These are phyloP conservation scores for Rhizopus delemar DNA, from an alignment of 371 early-diverging fungal genomes.

Conservation along the genomic window DNA sequence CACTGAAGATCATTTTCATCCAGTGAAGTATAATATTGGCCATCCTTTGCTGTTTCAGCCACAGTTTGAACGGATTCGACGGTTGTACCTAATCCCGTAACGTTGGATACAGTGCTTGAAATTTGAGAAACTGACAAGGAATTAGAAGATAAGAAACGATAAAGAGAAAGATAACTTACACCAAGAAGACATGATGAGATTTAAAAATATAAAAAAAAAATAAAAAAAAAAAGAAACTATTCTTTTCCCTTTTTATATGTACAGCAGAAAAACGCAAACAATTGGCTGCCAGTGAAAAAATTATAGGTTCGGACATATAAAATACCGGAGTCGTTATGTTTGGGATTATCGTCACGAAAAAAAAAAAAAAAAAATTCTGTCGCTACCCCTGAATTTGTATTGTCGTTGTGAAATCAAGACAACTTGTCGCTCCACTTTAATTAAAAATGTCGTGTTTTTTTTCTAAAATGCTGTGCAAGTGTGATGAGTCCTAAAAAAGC, in stretches of 20 bases:
- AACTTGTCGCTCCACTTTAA: too few relatives aligned
- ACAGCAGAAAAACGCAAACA: too few relatives aligned
- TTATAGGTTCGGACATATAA: too few relatives aligned
- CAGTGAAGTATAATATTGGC: constrained; percentile 58
- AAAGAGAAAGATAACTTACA: not conserved
- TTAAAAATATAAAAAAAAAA: not conserved
- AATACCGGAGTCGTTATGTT: too few relatives aligned
- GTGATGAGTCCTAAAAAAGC: too few relatives aligned
- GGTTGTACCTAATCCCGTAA: constrained; percentile 40
- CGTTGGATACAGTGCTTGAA: constrained; percentile 50
- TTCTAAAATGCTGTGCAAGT: too few relatives aligned
- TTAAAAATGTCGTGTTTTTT: too few relatives aligned
- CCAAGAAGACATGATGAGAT: constrained; percentile 1
- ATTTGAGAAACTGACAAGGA: constrained; percentile 44
- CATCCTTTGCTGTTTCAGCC: constrained; percentile 58
- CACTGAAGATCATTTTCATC: constrained; percentile 70
- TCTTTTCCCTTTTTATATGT: not conserved
- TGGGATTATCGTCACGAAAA: too few relatives aligned
- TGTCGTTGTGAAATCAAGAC: too few relatives aligned
- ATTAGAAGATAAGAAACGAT: not conserved
- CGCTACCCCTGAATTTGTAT: too few relatives aligned
- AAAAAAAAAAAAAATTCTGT: too few relatives aligned
- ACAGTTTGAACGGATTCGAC: constrained; percentile 50
- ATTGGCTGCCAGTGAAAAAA: too few relatives aligned
- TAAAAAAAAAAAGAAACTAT: not conserved